A percentile compares a stretch with the other conserved stretches of the same genome.
These are phyloP conservation scores for Aureobasidium sp. DNA, from an alignment of 2,329 filamentous ascomycete genomes.

Conservation along the genomic window DNA sequence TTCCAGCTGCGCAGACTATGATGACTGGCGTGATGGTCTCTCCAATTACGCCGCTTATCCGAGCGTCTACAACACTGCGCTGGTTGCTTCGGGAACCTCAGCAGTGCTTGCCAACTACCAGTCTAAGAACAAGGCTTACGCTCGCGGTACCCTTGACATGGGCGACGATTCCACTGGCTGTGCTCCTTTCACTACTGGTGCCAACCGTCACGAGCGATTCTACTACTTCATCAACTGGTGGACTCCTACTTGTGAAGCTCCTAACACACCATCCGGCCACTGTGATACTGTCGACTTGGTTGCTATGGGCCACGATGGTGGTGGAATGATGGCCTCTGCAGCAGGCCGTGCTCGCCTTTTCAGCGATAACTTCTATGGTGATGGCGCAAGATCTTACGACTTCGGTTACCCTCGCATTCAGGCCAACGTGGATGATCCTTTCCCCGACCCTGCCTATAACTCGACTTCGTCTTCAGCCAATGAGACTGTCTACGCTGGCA, in stretches of 20 bases:
- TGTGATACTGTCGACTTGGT: constrained; percentile 33
- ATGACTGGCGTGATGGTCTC: constrained; percentile 31
- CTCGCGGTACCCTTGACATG: constrained; percentile 28
- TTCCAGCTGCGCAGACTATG: constrained; percentile 27
- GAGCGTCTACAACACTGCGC: constrained; percentile 26
- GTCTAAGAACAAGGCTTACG: constrained; percentile 29
- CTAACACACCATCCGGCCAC: constrained; percentile 21
- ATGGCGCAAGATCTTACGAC: constrained; percentile 29
- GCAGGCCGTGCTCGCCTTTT: constrained; percentile 33
- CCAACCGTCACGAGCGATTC: constrained; percentile 33
- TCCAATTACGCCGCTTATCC: constrained; percentile 26
- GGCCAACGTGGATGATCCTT: constrained; percentile 27
- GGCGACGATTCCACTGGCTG: constrained; percentile 31
- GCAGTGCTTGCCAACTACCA: constrained; percentile 30
- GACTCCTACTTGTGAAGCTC: constrained; percentile 24
- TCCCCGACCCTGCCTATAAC: constrained; percentile 26
- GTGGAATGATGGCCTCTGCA: constrained; percentile 29
- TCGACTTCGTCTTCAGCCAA: constrained; percentile 15
- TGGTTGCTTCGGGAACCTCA: constrained; percentile 26
- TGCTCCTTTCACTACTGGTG: constrained; percentile 28
- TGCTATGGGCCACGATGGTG: constrained; percentile 29
- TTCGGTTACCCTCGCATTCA: constrained; percentile 32
- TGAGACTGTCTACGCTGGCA: constrained; percentile 28
- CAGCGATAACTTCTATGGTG: constrained; percentile 33
- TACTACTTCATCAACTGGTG: constrained; percentile 35